phyloP scores from a whole-genome alignment of 768 basidiomycete genomes.

The Panaeolus papilionaceus region DNA sequence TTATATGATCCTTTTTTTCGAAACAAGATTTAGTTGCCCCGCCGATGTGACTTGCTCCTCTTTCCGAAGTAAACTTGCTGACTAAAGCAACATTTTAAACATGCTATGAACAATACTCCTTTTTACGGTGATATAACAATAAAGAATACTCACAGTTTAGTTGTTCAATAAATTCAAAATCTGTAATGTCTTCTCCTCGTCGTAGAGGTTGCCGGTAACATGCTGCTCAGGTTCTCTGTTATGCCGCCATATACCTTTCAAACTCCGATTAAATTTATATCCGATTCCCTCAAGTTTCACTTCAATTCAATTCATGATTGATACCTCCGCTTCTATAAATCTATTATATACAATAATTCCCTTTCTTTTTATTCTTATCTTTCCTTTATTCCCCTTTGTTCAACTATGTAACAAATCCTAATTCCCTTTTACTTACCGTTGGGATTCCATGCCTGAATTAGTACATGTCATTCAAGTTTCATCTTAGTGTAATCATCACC shows the following conservation, averaged over 20 bases:
- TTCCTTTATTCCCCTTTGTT: slow-evolving; percentile 6
- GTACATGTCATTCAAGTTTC: slow-evolving; percentile 10
- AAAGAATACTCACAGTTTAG: slow-evolving; percentile 1
- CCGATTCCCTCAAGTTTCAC: slow-evolving; percentile 4
- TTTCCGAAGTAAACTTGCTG: slow-evolving; percentile 47
- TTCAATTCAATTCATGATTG: slow-evolving; percentile 27
- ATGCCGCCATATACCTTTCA: slow-evolving; percentile 39
- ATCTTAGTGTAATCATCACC: slow-evolving; percentile 15
- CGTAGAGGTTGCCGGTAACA: slow-evolving; percentile 28
- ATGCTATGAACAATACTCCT: slow-evolving; percentile 22
- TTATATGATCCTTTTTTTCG: slow-evolving; percentile 46
- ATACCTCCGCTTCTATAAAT: neutral
- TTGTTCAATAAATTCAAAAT: slow-evolving; percentile 18
- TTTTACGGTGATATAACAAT: neutral
- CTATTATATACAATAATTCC: neutral
- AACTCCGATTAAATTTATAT: slow-evolving; percentile 40
- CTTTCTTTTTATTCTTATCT: slow-evolving; percentile 17
- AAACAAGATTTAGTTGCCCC: slow-evolving; percentile 37
- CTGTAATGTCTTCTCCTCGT: slow-evolving; percentile 11
- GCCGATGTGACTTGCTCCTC: slow-evolving; percentile 39
- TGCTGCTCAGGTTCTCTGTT: slow-evolving; percentile 25
- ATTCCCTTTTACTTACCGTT: neutral
- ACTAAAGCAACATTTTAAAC: slow-evolving; percentile 38
- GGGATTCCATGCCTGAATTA: neutral
- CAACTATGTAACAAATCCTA: neutral